A percentile compares a stretch with the other conserved stretches of the same genome.
Conservation (phyloP, 1,139 yeast species). For the Pichia sorboxylosa region DNA sequence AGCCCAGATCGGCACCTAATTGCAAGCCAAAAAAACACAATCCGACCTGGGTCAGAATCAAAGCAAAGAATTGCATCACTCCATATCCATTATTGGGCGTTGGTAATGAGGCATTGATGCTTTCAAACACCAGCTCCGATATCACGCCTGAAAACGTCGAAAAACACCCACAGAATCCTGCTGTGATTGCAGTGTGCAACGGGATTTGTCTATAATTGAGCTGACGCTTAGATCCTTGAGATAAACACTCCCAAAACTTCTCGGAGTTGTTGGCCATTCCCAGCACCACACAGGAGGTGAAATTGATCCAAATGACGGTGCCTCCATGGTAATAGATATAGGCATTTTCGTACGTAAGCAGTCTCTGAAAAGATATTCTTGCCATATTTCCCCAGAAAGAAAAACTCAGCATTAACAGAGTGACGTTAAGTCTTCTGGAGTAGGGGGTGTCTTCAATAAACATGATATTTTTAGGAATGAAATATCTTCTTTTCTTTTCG, state of each 20-base stretch:
- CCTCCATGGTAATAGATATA: slow-evolving; percentile 8
- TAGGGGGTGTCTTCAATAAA: slow-evolving; percentile 3
- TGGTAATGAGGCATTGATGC: slow-evolving; percentile 27
- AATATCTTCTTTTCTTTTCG: background rate
- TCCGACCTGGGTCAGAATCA: slow-evolving; percentile 25
- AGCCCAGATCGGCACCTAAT: slow-evolving; percentile 32
- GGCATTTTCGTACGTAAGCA: slow-evolving; percentile 5
- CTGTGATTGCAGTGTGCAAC: slow-evolving; percentile 51
- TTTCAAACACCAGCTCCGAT: slow-evolving; percentile 44
- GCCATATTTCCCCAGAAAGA: slow-evolving; percentile 19
- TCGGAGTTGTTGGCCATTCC: slow-evolving; percentile 27
- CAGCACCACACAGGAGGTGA: slow-evolving; percentile 66
- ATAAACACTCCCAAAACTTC: slow-evolving; percentile 3
- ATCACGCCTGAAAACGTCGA: slow-evolving; percentile 73
- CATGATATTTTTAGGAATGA: slow-evolving; percentile 2
- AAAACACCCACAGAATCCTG: slow-evolving; percentile 78
- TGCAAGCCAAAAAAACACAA: slow-evolving; percentile 31
- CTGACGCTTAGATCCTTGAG: slow-evolving; percentile 1
- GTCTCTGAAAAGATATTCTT: slow-evolving; percentile 19
- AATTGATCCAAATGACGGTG: slow-evolving; percentile 55
- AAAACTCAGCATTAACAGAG: slow-evolving; percentile 3
- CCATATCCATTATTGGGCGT: slow-evolving; percentile 69
- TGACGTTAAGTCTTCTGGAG: background rate
- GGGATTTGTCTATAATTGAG: slow-evolving; percentile 31
- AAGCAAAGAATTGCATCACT: slow-evolving; percentile 47